phyloP scores from a whole-genome alignment of 441 rosid genomes.

The Rhodomyrtus psidioides region DNA sequence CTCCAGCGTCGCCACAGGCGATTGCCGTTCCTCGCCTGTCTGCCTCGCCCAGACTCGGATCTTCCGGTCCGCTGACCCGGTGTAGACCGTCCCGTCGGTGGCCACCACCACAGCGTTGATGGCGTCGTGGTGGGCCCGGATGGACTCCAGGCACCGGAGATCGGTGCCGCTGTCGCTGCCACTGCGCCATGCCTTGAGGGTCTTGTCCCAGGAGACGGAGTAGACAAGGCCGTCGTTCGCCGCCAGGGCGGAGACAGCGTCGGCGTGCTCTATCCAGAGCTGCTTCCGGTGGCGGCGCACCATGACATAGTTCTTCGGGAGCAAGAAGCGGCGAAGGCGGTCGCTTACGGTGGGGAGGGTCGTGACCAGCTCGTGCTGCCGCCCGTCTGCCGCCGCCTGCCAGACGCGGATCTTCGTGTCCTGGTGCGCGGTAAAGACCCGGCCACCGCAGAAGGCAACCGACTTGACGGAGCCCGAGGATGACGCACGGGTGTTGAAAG shows the following conservation, averaged over 20 bases:
- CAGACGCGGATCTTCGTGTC: constrained; percentile 84
- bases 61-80: constrained; percentile 76
- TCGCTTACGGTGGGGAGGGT: constrained; percentile 80
- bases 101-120: constrained; percentile 66
- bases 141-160: constrained; percentile 65
- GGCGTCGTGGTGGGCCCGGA: constrained; percentile 76
- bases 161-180: constrained; percentile 21
- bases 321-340: constrained; percentile 55
- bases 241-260: constrained; percentile 76
- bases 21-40: constrained; percentile 35
- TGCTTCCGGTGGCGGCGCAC: constrained; percentile 64
- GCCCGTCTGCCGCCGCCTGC: constrained; percentile 29
- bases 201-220: constrained; percentile 88
- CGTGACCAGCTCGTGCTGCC: constrained; percentile 44
- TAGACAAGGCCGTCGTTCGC: constrained; percentile 49
- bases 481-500: constrained; percentile 36
- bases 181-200: constrained; percentile 63
- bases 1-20: constrained; percentile 53
- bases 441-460: constrained; percentile 42
- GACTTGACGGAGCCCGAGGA: constrained; percentile 70
- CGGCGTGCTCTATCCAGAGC: constrained; percentile 89
- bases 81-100: constrained; percentile 57
- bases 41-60: constrained; percentile 77
- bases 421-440: constrained; percentile 74
- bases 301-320: constrained; percentile 75